Evolutionary conservation across 345 rosid genomes (phyloP).

Genomic region (Stellera chamaejasme): DNA sequence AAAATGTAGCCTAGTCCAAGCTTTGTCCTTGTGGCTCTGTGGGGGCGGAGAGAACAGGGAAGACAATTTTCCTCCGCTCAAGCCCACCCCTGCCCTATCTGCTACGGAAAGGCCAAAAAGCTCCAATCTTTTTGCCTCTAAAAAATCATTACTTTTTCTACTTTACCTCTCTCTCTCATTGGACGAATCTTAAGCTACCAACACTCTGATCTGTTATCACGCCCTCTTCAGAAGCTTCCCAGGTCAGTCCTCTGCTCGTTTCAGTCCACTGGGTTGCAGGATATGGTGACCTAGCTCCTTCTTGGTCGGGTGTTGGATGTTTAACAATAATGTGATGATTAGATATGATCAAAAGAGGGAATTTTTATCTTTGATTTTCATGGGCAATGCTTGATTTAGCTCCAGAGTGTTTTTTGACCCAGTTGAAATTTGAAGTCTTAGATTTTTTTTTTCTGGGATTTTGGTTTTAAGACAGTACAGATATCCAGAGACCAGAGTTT

Average conservation of each 20-base stretch:
- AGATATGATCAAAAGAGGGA: neutral
- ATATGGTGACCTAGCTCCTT: neutral
- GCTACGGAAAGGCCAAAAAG: constrained; percentile 43
- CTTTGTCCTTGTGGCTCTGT: constrained; percentile 25
- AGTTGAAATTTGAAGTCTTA: too few species aligned
- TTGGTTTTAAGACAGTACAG: too few species aligned
- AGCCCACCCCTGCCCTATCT: constrained; percentile 82
- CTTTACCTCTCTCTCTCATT: constrained; percentile 8
- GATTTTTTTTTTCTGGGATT: too few species aligned
- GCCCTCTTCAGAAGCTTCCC: constrained; percentile 18
- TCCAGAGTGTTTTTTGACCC: too few species aligned
- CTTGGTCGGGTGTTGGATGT: constrained; percentile 4
- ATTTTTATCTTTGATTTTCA: neutral
- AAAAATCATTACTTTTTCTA: constrained; percentile 3
- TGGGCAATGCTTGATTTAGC: neutral
- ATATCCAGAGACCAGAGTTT: too few species aligned
- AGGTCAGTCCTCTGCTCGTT: constrained; percentile 23
- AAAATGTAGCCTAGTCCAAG: constrained; percentile 17
- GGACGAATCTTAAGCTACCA: constrained; percentile 8
- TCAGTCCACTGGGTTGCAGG: neutral
- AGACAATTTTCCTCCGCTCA: constrained; percentile 54
- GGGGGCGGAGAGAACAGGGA: constrained; percentile 14
- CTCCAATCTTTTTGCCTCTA: constrained; percentile 4
- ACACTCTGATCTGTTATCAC: constrained; percentile 14
- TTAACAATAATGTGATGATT: neutral